A percentile compares a stretch with the other conserved stretches of the same genome.
These are phyloP conservation scores for Rhodotorula sp. DNA, from an alignment of 1,284 basidiomycete species.

Conservation along the genomic window DNA sequence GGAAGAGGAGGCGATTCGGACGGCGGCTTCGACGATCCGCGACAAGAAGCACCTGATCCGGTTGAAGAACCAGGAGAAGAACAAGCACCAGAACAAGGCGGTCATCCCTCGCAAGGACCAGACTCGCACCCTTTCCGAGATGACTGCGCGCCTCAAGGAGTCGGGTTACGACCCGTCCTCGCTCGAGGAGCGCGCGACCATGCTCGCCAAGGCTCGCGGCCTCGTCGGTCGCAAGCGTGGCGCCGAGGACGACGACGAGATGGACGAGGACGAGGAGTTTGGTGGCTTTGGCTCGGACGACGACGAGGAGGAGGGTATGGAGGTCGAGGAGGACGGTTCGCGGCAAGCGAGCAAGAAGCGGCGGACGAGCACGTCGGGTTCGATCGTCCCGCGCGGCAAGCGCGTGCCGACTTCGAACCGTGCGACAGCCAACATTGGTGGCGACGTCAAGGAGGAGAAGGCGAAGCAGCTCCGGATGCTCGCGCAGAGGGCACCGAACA, in stretches of 20 bases:
- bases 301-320: constrained; percentile 64
- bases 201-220: constrained; percentile 74
- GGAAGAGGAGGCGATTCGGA: constrained; percentile 79
- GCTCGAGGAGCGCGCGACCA: constrained; percentile 81
- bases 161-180: constrained; percentile 86
- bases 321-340: constrained; percentile 45
- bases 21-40: constrained; percentile 65
- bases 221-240: constrained; percentile 66
- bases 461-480: constrained; percentile 78
- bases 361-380: constrained; percentile 61
- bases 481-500: constrained; percentile 79
- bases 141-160: constrained; percentile 75
- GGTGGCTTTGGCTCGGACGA: constrained; percentile 58
- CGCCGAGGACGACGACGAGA: constrained; percentile 53
- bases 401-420: constrained; percentile 69
- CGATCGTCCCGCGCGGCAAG: constrained; percentile 47
- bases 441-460: constrained; percentile 55
- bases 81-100: constrained; percentile 80
- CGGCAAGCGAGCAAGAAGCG: constrained; percentile 45
- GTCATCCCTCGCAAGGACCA: constrained; percentile 80
- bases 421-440: constrained; percentile 71
- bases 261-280: constrained; percentile 57
- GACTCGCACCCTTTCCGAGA: constrained; percentile 80
- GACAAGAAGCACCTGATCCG: constrained; percentile 67
- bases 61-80: constrained; percentile 77